Percentiles rank a stretch among this genome's conserved stretches.
Conservation (phyloP, 257 asterid genomes). For the Capsicum chinense region DNA sequence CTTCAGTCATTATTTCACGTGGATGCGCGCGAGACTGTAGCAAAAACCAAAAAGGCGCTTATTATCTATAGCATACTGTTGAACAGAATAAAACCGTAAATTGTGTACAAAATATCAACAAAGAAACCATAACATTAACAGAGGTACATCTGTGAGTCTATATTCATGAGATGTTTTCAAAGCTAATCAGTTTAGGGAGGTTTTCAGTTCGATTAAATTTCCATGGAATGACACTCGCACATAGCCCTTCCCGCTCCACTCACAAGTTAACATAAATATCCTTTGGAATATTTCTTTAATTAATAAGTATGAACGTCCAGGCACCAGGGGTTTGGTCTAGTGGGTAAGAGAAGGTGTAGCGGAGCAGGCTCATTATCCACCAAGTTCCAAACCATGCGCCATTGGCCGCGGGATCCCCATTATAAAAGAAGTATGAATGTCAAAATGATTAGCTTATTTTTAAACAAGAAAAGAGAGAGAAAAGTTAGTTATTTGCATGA, state of each 20-base stretch:
- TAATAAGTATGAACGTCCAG: not conserved
- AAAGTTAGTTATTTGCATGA: constrained; percentile 16
- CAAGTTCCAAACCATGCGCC: not conserved
- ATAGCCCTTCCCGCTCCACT: constrained; percentile 13
- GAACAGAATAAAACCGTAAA: constrained; percentile 20
- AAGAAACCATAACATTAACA: not conserved
- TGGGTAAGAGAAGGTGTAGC: not conserved
- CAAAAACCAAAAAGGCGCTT: constrained; percentile 32
- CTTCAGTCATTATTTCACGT: constrained; percentile 93
- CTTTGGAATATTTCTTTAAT: not conserved
- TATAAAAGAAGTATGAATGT: not conserved
- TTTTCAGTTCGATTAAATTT: not conserved
- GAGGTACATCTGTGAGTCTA: not conserved
- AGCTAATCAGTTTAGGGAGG: not conserved
- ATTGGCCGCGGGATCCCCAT: not conserved
- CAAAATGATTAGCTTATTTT: constrained; percentile 4
- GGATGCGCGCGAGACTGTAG: constrained; percentile 89
- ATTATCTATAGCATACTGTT: not conserved
- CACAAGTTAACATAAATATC: constrained; percentile 9
- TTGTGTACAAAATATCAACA: not conserved
- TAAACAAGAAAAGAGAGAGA: not conserved
- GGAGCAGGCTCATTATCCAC: not conserved
- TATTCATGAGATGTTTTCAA: constrained; percentile 5
- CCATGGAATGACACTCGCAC: not conserved
- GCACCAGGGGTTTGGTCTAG: not conserved